Conservation (phyloP, 106 monocot species). For the Iris macrosiphon region DNA sequence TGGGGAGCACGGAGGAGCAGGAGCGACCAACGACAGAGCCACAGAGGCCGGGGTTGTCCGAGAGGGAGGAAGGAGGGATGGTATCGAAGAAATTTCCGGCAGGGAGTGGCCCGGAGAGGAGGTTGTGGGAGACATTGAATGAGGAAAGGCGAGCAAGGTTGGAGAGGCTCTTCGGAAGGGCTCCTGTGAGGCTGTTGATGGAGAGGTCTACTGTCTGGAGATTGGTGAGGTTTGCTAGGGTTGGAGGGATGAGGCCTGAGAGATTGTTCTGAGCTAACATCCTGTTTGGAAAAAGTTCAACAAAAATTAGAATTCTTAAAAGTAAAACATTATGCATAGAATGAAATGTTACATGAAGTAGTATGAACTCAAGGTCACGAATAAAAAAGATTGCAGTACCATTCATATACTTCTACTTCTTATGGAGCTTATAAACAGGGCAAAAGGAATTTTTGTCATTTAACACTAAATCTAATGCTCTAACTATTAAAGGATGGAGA, state of each 20-base stretch:
- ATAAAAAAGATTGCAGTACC: too few species aligned
- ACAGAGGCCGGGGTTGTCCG: constrained; percentile 71
- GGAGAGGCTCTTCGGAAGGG: constrained; percentile 64
- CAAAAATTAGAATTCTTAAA: not conserved
- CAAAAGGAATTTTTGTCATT: too few species aligned
- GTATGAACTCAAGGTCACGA: too few species aligned
- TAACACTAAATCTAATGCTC: too few species aligned
- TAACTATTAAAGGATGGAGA: too few species aligned
- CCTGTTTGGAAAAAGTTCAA: constrained; percentile 28
- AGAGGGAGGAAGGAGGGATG: constrained; percentile 55
- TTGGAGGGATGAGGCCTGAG: constrained; percentile 50
- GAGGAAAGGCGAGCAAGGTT: constrained; percentile 40
- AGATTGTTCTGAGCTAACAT: constrained; percentile 66
- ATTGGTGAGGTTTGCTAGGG: constrained; percentile 50
- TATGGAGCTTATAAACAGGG: too few species aligned
- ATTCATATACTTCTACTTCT: too few species aligned
- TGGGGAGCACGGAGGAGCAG: constrained; percentile 66
- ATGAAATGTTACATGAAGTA: too few species aligned
- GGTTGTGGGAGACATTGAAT: constrained; percentile 87
- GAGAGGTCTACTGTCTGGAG: constrained; percentile 69
- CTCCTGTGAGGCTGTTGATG: constrained; percentile 49
- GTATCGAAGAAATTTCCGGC: constrained; percentile 60
- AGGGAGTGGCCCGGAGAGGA: constrained; percentile 66
- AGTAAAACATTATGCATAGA: not conserved
- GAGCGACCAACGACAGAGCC: constrained; percentile 58